Conservation (phyloP, 495 filamentous ascomycete genomes). For the Lophium mytilinum region DNA sequence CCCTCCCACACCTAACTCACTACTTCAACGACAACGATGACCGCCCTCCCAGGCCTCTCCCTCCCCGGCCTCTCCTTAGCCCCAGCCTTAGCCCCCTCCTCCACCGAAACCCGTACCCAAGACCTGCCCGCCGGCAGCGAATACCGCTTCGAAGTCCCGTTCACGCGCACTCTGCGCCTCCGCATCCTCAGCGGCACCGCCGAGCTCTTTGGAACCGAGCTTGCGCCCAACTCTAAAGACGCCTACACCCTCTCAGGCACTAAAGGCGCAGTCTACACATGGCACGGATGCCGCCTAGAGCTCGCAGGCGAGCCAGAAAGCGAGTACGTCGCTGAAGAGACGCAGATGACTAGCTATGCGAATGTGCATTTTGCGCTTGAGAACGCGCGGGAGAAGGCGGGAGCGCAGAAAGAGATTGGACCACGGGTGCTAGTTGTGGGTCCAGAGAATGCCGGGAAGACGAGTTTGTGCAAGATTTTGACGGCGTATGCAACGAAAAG, state of each 20-base stretch:
- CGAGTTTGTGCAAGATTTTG: constrained; percentile 70
- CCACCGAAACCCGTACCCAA: constrained; percentile 19
- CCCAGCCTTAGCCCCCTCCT: background rate
- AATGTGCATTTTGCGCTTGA: constrained; percentile 86
- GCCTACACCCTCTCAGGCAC: constrained; percentile 74
- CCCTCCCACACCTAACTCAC: background rate
- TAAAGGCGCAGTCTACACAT: constrained; percentile 84
- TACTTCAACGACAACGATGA: background rate
- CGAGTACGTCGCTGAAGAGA: constrained; percentile 76
- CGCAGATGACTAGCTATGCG: constrained; percentile 69
- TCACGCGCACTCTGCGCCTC: constrained; percentile 35
- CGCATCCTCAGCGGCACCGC: constrained; percentile 73
- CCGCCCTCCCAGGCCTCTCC: constrained; percentile 14
- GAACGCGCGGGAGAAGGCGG: constrained; percentile 47
- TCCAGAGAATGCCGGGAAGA: constrained; percentile 75
- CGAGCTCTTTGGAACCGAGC: constrained; percentile 93
- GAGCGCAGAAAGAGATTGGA: constrained; percentile 36
- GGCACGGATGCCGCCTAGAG: constrained; percentile 80
- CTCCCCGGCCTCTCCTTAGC: constrained; percentile 1
- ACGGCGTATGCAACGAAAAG: constrained; percentile 71
- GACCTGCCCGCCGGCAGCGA: constrained; percentile 47
- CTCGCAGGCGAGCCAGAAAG: constrained; percentile 57
- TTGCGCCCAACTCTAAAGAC: constrained; percentile 56
- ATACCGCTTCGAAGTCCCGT: constrained; percentile 87
- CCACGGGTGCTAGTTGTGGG: constrained; percentile 83